Conservation (phyloP, 768 basidiomycete species). For the Amyloporia xantha region DNA sequence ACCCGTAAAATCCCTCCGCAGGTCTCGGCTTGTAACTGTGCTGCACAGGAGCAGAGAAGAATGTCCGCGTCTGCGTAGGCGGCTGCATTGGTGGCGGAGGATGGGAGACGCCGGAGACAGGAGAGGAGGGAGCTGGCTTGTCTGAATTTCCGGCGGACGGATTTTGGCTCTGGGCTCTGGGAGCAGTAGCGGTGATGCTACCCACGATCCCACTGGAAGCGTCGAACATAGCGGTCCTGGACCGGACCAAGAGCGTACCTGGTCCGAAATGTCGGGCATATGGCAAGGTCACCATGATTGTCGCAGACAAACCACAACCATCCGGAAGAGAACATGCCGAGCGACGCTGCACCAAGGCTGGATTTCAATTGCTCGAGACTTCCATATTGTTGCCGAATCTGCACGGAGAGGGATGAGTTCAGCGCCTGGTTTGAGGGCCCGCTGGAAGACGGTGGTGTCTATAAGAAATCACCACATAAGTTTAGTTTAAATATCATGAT, state of each 20-base stretch:
- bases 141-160: neutral
- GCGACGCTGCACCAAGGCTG: constrained; percentile 65
- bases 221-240: no score
- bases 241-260: constrained; percentile 71
- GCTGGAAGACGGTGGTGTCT: constrained; percentile 35
- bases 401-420: constrained; percentile 30
- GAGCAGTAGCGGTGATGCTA: constrained; percentile 2
- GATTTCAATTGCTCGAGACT: constrained; percentile 65
- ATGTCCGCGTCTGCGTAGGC: constrained; percentile 24
- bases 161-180: neutral
- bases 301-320: constrained; percentile 88
- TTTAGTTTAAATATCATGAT: neutral
- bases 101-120: constrained; percentile 36
- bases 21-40: neutral
- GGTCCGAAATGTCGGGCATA: constrained; percentile 85
- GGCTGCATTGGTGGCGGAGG: constrained; percentile 24
- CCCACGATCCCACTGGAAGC: no score
- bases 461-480: neutral
- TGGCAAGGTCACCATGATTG: constrained; percentile 49
- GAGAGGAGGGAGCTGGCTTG: constrained; percentile 28
- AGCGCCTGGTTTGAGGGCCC: constrained; percentile 26
- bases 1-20: neutral
- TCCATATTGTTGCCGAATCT: constrained; percentile 49
- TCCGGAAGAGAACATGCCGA: constrained; percentile 73
- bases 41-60: constrained; percentile 12